Conservation (phyloP, 169 alveolate species). For the Plasmodium vinckei region DNA sequence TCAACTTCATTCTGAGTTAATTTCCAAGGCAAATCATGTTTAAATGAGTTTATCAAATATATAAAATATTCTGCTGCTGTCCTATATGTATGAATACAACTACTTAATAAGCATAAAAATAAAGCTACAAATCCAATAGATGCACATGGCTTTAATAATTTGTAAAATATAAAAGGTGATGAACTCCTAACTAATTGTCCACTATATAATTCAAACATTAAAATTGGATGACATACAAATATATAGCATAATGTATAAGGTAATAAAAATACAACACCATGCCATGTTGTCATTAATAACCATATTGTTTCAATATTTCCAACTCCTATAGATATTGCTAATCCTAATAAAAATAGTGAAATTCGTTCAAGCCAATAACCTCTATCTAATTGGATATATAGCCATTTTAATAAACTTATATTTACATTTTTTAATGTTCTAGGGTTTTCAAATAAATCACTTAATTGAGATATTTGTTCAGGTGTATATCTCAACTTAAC, state of each 20-base stretch:
- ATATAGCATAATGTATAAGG: conserved; percentile 80
- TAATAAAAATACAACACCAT: conserved; percentile 79
- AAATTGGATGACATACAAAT: conserved; percentile 85
- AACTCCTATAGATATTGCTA: conserved; percentile 85
- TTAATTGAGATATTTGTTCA: conserved; percentile 79
- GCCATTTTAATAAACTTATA: conserved; percentile 79
- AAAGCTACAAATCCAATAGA: conserved; percentile 83
- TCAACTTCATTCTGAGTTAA: conserved; percentile 67
- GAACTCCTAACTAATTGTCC: conserved; percentile 84
- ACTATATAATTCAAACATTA: conserved; percentile 78
- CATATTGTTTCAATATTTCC: conserved; percentile 85
- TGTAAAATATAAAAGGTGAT: conserved; percentile 79
- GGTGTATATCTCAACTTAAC: conserved; percentile 82
- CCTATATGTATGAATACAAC: conserved; percentile 71
- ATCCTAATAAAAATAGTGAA: conserved; percentile 81
- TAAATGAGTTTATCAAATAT: conserved; percentile 79
- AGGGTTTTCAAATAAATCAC: conserved; percentile 84
- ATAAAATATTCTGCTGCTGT: conserved; percentile 81
- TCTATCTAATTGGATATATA: conserved; percentile 65
- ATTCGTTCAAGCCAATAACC: conserved; percentile 85
- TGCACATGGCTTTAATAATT: conserved; percentile 79
- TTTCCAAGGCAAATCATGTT: conserved; percentile 80
- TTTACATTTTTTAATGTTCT: conserved; percentile 75
- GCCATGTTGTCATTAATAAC: conserved; percentile 82
- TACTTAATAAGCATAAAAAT: conserved; percentile 78